A percentile compares a stretch with the other conserved stretches of the same genome.
phyloP scores from a whole-genome alignment of 768 basidiomycete species.

The Boletus tomentosulus region DNA sequence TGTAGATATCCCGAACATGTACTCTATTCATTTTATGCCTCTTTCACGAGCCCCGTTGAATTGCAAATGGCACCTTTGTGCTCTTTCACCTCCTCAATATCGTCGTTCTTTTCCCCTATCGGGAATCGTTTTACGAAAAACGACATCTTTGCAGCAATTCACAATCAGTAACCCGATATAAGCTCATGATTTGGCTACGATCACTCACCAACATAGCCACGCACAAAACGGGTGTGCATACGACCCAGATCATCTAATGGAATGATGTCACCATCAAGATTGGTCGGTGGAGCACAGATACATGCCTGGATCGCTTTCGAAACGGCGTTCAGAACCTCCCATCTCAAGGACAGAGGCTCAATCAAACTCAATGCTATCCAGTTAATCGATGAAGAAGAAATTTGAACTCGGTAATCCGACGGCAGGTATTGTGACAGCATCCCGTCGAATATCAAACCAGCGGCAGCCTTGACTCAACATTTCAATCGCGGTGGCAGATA shows the following conservation, averaged over 20 bases:
- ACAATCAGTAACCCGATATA: conserved; percentile 7
- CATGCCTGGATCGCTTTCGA: conserved; percentile 62
- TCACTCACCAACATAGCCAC: conserved; percentile 56
- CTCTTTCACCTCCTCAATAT: conserved; percentile 19
- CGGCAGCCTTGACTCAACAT: conserved; percentile 52
- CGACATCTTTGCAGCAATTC: conserved; percentile 21
- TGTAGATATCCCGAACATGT: conserved; percentile 9
- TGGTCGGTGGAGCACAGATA: not conserved
- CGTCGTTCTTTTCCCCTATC: conserved; percentile 16
- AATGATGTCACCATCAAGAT: conserved; percentile 10
- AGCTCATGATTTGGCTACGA: conserved; percentile 1
- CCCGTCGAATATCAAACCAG: conserved; percentile 69
- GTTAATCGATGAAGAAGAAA: conserved; percentile 47
- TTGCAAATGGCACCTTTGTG: conserved; percentile 2
- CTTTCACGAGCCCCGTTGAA: conserved; percentile 5
- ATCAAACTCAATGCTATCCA: conserved; percentile 49
- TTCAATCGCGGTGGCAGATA: conserved; percentile 8
- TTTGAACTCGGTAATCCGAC: conserved; percentile 37
- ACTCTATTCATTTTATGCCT: conserved; percentile 15
- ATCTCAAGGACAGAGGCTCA: conserved; percentile 42
- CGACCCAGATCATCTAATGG: conserved; percentile 64
- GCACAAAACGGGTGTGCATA: conserved; percentile 67
- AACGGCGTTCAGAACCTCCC: conserved; percentile 47
- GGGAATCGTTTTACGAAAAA: conserved; percentile 27
- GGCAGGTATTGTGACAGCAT: conserved; percentile 49